phyloP scores from a whole-genome alignment of 2,329 filamentous ascomycete genomes.

The Fulvia fulva region DNA sequence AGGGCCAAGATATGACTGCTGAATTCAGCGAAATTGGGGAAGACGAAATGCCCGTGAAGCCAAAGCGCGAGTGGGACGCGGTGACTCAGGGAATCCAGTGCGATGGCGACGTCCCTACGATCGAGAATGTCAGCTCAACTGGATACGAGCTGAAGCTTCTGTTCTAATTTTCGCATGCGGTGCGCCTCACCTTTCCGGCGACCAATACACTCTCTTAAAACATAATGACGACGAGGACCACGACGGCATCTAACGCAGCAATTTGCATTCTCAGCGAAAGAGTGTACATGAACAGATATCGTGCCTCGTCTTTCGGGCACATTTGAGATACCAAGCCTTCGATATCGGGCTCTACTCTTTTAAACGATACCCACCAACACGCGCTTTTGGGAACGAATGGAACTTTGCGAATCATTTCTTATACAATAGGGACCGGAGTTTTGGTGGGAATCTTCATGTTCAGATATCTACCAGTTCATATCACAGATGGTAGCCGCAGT shows the following conservation, averaged over 20 bases:
- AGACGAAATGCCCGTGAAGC: conserved; percentile 41
- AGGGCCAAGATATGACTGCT: conserved; percentile 84
- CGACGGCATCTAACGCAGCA: conserved; percentile 6
- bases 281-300: conserved; percentile 25
- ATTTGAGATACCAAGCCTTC: conserved; percentile 24
- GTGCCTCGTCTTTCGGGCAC: conserved; percentile 13
- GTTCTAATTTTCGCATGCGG: conserved; percentile 35
- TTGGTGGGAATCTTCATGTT: not conserved
- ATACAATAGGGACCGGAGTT: not conserved
- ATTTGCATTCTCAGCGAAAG: conserved; percentile 8
- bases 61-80: conserved; percentile 49
- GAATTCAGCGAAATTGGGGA: conserved; percentile 63
- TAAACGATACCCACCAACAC: conserved; percentile 16
- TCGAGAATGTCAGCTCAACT: conserved; percentile 42
- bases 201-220: conserved; percentile 14
- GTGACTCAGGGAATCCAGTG: conserved; percentile 42
- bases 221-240: conserved; percentile 19
- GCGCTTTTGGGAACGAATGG: conserved; percentile 7
- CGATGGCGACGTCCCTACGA: conserved; percentile 44
- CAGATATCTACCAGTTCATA: not conserved
- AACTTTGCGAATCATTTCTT: conserved; percentile 4
- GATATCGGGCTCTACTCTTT: conserved; percentile 23
- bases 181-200: conserved; percentile 2
- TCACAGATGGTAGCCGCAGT: conserved; percentile 2
- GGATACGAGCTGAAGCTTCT: conserved; percentile 49